Conservation (phyloP, 2,329 filamentous ascomycete species). For the Lomentospora prolificans region DNA sequence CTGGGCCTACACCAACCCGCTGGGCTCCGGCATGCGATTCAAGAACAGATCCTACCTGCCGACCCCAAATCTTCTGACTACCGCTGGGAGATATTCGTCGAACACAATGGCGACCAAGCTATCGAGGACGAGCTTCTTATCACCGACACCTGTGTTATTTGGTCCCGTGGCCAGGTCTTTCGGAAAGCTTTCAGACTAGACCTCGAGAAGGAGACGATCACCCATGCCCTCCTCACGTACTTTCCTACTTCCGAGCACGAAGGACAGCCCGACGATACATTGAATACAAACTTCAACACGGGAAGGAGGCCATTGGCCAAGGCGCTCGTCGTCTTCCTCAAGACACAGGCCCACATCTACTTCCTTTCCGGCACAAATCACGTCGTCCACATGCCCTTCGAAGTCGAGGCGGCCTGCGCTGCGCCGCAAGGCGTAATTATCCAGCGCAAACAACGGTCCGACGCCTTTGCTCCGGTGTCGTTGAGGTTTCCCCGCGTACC, state of each 20-base stretch:
- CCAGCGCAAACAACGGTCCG: conserved; percentile 60
- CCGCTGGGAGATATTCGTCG: conserved; percentile 57
- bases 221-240: conserved; percentile 76
- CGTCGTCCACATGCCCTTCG: conserved; percentile 87
- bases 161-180: conserved; percentile 78
- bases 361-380: conserved; percentile 82
- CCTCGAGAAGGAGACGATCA: conserved; percentile 74
- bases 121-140: conserved; percentile 72
- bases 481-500: conserved; percentile 54
- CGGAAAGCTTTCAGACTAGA: conserved; percentile 80
- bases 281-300: conserved; percentile 8
- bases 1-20: conserved; percentile 84
- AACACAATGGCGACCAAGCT: conserved; percentile 27
- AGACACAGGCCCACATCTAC: conserved; percentile 87
- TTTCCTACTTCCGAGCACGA: conserved; percentile 53
- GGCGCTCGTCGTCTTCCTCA: conserved; percentile 83
- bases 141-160: conserved; percentile 69
- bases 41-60: conserved; percentile 64
- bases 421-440: conserved; percentile 76
- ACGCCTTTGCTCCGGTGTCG: conserved; percentile 39
- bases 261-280: conserved; percentile 10
- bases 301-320: conserved; percentile 33
- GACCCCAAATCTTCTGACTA: conserved; percentile 60
- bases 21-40: conserved; percentile 71
- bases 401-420: conserved; percentile 78